Percentiles rank a stretch among this genome's conserved stretches.
phyloP scores from a whole-genome alignment of 345 rosid species.

The Rubroshorea leprosula region DNA sequence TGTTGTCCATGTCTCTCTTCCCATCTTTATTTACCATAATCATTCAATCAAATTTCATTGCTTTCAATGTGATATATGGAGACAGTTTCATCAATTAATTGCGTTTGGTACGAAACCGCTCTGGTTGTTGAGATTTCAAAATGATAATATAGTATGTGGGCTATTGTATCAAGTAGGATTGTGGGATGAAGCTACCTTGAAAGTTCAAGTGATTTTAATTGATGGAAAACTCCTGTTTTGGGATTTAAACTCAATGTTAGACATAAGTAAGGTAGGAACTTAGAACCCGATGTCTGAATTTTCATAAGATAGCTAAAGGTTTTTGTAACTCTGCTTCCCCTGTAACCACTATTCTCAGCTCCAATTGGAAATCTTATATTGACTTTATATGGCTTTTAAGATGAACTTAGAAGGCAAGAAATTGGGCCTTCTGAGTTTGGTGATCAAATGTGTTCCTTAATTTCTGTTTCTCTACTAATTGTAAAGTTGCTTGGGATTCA shows the following conservation, averaged over 20 bases:
- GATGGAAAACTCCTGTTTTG: conserved; percentile 15
- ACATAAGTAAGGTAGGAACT: conserved; percentile 7
- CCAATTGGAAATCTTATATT: background rate
- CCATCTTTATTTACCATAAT: background rate
- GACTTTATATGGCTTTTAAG: background rate
- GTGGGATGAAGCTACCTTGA: background rate
- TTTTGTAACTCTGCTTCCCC: no score
- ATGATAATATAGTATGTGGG: no score
- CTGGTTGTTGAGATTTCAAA: conserved; percentile 13
- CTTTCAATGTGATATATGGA: conserved; percentile 11
- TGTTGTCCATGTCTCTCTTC: background rate
- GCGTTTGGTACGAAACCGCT: background rate
- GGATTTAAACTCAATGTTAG: conserved; percentile 6
- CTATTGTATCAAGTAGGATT: background rate
- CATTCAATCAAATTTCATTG: background rate
- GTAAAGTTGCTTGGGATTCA: no score
- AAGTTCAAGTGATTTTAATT: background rate
- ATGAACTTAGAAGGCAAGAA: conserved; percentile 32
- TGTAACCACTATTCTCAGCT: background rate
- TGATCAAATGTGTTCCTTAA: no score
- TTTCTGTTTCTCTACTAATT: no score
- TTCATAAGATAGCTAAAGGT: no score
- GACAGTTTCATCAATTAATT: background rate
- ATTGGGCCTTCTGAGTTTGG: conserved; percentile 7
- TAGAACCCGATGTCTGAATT: no score